A percentile compares a stretch with the other conserved stretches of the same genome.
phyloP scores from a whole-genome alignment of 1,284 basidiomycete species.

The Limonomyces culmigenus region DNA sequence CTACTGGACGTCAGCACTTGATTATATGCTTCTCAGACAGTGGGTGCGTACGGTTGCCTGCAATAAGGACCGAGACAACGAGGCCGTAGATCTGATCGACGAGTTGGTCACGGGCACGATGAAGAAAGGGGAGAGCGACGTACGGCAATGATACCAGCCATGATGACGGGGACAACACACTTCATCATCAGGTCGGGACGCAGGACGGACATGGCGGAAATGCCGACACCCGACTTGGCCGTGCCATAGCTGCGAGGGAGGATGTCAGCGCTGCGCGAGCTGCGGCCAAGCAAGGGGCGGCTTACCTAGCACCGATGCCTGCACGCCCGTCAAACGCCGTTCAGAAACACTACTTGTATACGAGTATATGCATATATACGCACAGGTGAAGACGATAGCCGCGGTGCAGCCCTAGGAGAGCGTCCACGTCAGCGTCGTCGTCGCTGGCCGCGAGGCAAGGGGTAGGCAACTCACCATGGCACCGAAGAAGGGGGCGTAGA shows the following conservation, averaged over 20 bases:
- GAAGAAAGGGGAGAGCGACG: constrained; percentile 14
- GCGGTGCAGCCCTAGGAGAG: constrained; percentile 72
- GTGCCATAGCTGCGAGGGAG: constrained; percentile 74
- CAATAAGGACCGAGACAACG: constrained; percentile 83
- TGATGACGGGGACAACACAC: constrained; percentile 94
- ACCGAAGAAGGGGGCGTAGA: constrained; percentile 95
- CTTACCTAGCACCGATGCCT: constrained; percentile 64
- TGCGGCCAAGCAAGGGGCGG: constrained; percentile 2
- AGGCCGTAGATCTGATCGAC: constrained; percentile 59
- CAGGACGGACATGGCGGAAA: constrained; percentile 95
- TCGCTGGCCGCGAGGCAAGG: background rate
- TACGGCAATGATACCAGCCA: constrained; percentile 99
- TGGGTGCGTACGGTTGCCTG: constrained; percentile 48
- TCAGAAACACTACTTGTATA: too few relatives aligned
- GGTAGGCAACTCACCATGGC: constrained; percentile 65
- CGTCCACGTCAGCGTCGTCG: constrained; percentile 7
- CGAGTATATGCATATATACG: too few relatives aligned
- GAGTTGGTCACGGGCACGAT: background rate
- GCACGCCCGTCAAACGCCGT: constrained; percentile 4
- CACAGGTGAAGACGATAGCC: constrained; percentile 95
- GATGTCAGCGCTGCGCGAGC: too few relatives aligned
- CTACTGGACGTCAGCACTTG: constrained; percentile 20
- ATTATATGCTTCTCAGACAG: background rate
- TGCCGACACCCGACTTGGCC: constrained; percentile 97
- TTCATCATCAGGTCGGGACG: constrained; percentile 91